Percentiles rank a stretch among this genome's conserved stretches.
Conservation (phyloP, 805 yeast species). For the Zygoascus bituminiphila region DNA sequence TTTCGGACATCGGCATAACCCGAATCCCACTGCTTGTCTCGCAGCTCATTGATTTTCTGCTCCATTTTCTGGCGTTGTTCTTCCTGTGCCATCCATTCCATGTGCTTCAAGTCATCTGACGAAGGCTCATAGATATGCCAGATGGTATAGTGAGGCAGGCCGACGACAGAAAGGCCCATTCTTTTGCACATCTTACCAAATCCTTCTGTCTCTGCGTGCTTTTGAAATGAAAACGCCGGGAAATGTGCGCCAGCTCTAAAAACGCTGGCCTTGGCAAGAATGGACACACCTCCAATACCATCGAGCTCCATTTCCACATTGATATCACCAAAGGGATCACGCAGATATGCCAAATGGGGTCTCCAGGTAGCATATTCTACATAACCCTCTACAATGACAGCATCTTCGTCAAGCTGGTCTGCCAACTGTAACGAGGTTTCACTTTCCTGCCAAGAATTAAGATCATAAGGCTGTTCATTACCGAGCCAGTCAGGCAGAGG, state of each 20-base stretch:
- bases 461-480: constrained; percentile 87
- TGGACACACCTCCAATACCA: constrained; percentile 97
- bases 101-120: constrained; percentile 77
- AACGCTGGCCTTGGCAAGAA: constrained; percentile 76
- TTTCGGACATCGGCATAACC: constrained; percentile 72
- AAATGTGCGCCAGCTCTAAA: constrained; percentile 86
- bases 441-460: constrained; percentile 94
- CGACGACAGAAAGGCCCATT: constrained; percentile 83
- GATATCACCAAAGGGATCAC: constrained; percentile 93
- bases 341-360: constrained; percentile 87
- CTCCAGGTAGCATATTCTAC: constrained; percentile 98
- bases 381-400: constrained; percentile 94
- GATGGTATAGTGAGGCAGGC: constrained; percentile 90
- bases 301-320: constrained; percentile 80
- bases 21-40: constrained; percentile 48
- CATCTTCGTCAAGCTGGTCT: constrained; percentile 70
- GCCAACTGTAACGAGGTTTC: constrained; percentile 50
- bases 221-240: constrained; percentile 93
- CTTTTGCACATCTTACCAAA: constrained; percentile 84
- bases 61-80: constrained; percentile 31
- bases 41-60: constrained; percentile 26
- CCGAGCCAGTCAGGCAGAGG: constrained; percentile 91
- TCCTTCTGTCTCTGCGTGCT: constrained; percentile 97
- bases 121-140: constrained; percentile 98
- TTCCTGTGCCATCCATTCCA: constrained; percentile 39